phyloP scores from a whole-genome alignment of 495 filamentous ascomycete genomes.

The Cudoniella acicularis region DNA sequence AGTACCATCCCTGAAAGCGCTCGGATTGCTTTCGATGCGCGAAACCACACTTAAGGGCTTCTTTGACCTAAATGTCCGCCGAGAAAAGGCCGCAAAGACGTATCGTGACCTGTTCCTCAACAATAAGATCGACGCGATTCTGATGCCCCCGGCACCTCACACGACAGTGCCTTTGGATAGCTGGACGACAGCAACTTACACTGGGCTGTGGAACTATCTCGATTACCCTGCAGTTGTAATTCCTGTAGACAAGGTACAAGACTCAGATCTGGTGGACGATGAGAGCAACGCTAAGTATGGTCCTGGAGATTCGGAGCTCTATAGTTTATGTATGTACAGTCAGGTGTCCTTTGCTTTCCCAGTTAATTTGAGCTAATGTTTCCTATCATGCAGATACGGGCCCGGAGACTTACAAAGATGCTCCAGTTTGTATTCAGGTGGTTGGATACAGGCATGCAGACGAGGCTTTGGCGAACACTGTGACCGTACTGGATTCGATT shows the following conservation, averaged over 20 bases:
- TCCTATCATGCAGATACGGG: not conserved
- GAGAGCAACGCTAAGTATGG: conserved; percentile 9
- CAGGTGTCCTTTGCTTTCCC: not conserved
- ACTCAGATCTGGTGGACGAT: conserved; percentile 5
- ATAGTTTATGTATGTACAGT: conserved; percentile 13
- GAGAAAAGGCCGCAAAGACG: not conserved
- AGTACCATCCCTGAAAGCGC: not conserved
- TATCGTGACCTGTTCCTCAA: conserved; percentile 5
- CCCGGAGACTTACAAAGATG: not conserved
- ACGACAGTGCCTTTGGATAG: conserved; percentile 28
- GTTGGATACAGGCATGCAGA: conserved; percentile 10
- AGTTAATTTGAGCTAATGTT: not conserved
- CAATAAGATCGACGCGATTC: conserved; percentile 26
- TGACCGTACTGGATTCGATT: conserved; percentile 5
- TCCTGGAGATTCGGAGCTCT: conserved; percentile 1
- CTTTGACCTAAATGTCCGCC: conserved; percentile 7
- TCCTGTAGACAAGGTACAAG: conserved; percentile 10
- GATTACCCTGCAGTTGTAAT: conserved; percentile 20
- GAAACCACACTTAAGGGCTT: conserved; percentile 1
- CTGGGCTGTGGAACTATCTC: conserved; percentile 30
- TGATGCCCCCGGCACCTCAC: conserved; percentile 33
- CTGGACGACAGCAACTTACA: conserved; percentile 31
- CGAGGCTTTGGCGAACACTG: conserved; percentile 4
- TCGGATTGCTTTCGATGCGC: not conserved
- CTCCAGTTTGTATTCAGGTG: conserved; percentile 5